Evolutionary conservation across 75 land plant genomes (phyloP).

Genomic region (Pinus albicaulis): DNA sequence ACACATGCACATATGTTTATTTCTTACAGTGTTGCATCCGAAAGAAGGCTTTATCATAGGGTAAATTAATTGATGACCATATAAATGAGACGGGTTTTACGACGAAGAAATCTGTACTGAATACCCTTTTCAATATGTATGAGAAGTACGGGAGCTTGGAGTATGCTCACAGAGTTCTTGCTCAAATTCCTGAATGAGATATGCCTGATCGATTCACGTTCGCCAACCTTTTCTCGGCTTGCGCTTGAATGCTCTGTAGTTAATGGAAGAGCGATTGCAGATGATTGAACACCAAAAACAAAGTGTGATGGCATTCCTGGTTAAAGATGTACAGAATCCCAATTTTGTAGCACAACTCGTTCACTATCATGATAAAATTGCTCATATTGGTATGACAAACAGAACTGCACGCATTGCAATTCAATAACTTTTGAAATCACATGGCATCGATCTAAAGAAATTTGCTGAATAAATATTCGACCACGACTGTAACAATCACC

Average conservation of each 20-base stretch:
- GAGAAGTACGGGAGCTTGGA: conserved; percentile 8
- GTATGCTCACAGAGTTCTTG: conserved; percentile 2
- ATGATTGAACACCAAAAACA: conserved; percentile 59
- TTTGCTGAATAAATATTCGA: too few species aligned
- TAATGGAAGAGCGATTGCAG: conserved; percentile 32
- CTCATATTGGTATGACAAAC: conserved; percentile 34
- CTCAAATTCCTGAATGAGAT: not conserved
- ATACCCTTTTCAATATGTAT: conserved; percentile 6
- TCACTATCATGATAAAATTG: conserved; percentile 36
- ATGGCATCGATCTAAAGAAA: too few species aligned
- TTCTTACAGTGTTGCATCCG: too few species aligned
- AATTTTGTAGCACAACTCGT: conserved; percentile 45
- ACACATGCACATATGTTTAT: too few species aligned
- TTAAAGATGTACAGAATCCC: conserved; percentile 51
- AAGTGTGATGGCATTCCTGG: conserved; percentile 41
- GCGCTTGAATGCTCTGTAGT: conserved; percentile 8
- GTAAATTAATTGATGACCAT: too few species aligned
- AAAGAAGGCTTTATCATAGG: too few species aligned
- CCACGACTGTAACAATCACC: too few species aligned
- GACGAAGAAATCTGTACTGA: not conserved
- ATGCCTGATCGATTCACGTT: conserved; percentile 3
- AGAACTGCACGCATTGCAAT: too few species aligned
- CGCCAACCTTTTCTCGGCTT: conserved; percentile 4
- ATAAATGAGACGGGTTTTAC: not conserved
- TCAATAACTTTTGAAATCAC: too few species aligned